A percentile compares a stretch with the other conserved stretches of the same genome.
These are phyloP conservation scores for Agroathelia rolfsii DNA, from an alignment of 1,284 basidiomycete species.

Conservation along the genomic window DNA sequence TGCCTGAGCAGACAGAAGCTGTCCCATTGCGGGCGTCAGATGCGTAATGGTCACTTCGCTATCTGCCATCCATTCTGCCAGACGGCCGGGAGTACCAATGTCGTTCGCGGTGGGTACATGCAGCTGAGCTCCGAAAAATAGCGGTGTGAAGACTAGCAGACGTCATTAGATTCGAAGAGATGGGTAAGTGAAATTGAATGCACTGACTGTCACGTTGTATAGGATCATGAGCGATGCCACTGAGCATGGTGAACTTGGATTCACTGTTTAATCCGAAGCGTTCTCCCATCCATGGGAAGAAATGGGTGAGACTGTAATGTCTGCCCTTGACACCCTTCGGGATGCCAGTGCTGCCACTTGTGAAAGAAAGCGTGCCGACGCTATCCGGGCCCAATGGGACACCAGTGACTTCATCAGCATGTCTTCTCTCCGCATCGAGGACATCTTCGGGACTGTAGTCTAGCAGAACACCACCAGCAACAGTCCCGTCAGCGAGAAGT, in stretches of 20 bases:
- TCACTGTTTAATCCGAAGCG: slow-evolving; percentile 69
- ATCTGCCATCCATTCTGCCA: slow-evolving; percentile 98
- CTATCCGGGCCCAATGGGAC: slow-evolving; percentile 91
- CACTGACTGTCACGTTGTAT: slow-evolving; percentile 95
- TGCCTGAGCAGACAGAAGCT: slow-evolving; percentile 94
- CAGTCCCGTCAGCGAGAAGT: slow-evolving; percentile 50
- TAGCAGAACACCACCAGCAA: slow-evolving; percentile 54
- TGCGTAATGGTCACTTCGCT: slow-evolving; percentile 89
- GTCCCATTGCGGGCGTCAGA: slow-evolving; percentile 98
- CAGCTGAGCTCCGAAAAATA: slow-evolving; percentile 94
- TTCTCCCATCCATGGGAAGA: slow-evolving; percentile 99
- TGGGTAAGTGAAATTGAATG: slow-evolving; percentile 1
- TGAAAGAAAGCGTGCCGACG: slow-evolving; percentile 92
- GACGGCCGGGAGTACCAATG: slow-evolving; percentile 92
- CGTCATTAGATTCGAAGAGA: slow-evolving; percentile 8
- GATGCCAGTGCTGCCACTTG: slow-evolving; percentile 95
- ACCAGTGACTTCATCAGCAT: slow-evolving; percentile 61
- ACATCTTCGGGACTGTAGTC: slow-evolving; percentile 35
- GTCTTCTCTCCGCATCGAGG: slow-evolving; percentile 34
- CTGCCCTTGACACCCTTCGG: slow-evolving; percentile 96
- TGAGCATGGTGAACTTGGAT: slow-evolving; percentile 96
- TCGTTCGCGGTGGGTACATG: slow-evolving; percentile 97
- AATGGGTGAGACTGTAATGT: slow-evolving; percentile 95
- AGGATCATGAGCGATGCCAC: slow-evolving; percentile 98
- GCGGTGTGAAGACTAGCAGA: slow-evolving; percentile 85